Evolutionary conservation across 345 rosid species (phyloP), one percentile per base, ranked within the genome.

Genomic region (Citrus trifoliata): DNA sequence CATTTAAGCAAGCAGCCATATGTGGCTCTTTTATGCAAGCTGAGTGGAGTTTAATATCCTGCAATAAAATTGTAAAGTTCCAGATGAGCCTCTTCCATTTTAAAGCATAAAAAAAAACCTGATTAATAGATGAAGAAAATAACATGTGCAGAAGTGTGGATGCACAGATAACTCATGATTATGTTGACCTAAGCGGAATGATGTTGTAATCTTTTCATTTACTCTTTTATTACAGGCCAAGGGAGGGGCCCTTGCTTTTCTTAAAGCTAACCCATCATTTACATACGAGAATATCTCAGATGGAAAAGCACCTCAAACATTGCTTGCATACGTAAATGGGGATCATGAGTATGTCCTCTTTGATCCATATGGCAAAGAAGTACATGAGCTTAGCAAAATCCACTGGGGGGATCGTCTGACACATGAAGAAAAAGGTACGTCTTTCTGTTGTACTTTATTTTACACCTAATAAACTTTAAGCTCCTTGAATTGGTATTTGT

Each of bases 271-370:
- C 67, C 88, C 77, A 35, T 83, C 83, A 9, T 80, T 70, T 22
- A 2, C 28, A 5, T 84, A 63, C 71, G 91, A 81, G 76, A 80
- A 80, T 70, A 67, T 35, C 35, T 7, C 67, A 27, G 88, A 87
- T 70, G 90, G 83, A 73, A 85, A 88, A 58, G 83, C 86, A 67
- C 81, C 87, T 79, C 65, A 74, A 68, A 32, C 78, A 53, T 78
- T 88, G 80, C 90, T 96, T 67, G 98, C 88, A 35, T 96, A 85
- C 73, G 74, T 96, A 67, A 92, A 93, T 78, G 87, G 93, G 55
- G 86, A 93, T 85, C 98, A 88, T 68, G 99, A 96, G 81, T 96
- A 91, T 83, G 90, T 90, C 53, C 83, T 96, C 59, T 93, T 93
- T 72, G 92, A 96, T 71, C 98, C 97, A 3, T 79, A 82, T 61